These are phyloP conservation scores for Narthecium ossifragum DNA, from an alignment of 106 monocot species.

Conservation along the genomic window DNA sequence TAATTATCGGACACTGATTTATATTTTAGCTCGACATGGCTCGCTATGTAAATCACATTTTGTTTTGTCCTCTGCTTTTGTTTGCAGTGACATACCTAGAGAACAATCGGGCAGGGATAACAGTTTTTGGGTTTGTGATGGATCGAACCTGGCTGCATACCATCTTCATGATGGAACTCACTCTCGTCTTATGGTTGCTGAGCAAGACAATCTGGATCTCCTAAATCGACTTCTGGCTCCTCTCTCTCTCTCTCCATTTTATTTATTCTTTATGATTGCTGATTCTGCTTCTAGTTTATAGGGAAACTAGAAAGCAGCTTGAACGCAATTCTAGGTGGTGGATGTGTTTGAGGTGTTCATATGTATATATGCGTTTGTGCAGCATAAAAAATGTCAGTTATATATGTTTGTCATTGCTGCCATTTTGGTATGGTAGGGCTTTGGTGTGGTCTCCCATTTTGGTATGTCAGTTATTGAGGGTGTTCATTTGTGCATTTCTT, in stretches of 20 bases:
- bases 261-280: conserved; percentile 7
- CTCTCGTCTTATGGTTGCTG: conserved; percentile 42
- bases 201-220: conserved; percentile 60
- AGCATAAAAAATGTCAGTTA: too few relatives aligned
- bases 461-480: too few relatives aligned
- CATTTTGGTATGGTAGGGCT: too few relatives aligned
- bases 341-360: too few relatives aligned
- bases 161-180: conserved; percentile 44
- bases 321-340: too few relatives aligned
- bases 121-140: conserved; percentile 40
- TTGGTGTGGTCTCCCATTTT: too few relatives aligned
- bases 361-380: too few relatives aligned
- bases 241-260: background rate
- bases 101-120: conserved; percentile 57
- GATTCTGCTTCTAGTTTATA: too few relatives aligned
- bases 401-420: too few relatives aligned
- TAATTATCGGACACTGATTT: background rate
- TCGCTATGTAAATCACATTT: background rate
- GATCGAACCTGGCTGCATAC: conserved; percentile 47
- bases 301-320: too few relatives aligned
- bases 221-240: conserved; percentile 4
- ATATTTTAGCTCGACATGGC: background rate
- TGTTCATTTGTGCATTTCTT: too few relatives aligned
- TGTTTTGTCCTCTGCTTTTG: background rate
- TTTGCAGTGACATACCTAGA: conserved; percentile 61